phyloP scores from a whole-genome alignment of 306 rosid species.

The Acacia crassicarpa region DNA sequence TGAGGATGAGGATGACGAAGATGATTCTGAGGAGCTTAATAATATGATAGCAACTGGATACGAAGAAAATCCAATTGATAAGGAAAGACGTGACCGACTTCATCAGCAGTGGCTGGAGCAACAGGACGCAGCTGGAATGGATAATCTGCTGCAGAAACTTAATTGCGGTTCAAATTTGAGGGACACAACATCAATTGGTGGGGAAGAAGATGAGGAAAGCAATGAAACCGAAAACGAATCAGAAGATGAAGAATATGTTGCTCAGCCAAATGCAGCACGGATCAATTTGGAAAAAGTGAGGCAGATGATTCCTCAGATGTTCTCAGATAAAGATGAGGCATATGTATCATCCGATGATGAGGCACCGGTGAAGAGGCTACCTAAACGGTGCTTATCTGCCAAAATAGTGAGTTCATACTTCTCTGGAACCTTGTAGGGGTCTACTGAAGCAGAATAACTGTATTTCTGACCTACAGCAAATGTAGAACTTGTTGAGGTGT shows the following conservation, averaged over 20 bases:
- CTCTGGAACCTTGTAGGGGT: constrained; percentile 22
- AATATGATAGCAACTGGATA: constrained; percentile 81
- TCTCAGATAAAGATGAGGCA: constrained; percentile 67
- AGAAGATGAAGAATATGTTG: constrained; percentile 53
- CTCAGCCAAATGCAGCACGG: constrained; percentile 49
- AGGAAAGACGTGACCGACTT: constrained; percentile 78
- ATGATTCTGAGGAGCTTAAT: constrained; percentile 69
- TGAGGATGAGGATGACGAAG: constrained; percentile 63
- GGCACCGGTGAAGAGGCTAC: constrained; percentile 58
- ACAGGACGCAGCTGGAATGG: constrained; percentile 85
- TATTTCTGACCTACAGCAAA: constrained; percentile 11
- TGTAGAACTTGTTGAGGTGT: constrained; percentile 5
- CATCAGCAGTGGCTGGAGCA: constrained; percentile 95
- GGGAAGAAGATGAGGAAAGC: constrained; percentile 54
- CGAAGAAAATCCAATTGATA: constrained; percentile 70
- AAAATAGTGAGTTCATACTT: constrained; percentile 66
- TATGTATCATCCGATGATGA: constrained; percentile 87
- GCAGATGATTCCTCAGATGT: constrained; percentile 93
- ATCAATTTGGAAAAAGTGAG: constrained; percentile 65
- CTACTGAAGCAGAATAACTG: not conserved
- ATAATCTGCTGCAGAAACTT: constrained; percentile 70
- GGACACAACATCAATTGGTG: constrained; percentile 44
- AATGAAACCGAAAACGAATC: constrained; percentile 44
- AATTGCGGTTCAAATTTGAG: constrained; percentile 64
- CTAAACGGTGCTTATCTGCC: constrained; percentile 50